Conservation (phyloP, 805 yeast genomes). For the Phaffomyces opuntiae region DNA sequence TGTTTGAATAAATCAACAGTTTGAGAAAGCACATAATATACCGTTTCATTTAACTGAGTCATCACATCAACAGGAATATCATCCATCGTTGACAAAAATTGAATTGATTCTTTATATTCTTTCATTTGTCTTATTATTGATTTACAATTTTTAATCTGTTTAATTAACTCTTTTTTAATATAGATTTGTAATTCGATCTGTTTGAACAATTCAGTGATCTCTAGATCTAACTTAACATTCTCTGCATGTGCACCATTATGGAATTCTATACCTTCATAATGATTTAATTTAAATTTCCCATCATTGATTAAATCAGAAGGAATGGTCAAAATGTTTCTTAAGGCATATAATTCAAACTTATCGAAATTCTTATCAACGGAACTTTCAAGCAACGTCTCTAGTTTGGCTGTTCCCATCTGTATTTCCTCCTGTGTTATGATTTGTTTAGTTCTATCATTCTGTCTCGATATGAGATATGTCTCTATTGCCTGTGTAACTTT, state of each 20-base stretch:
- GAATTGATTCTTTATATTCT: constrained; percentile 27
- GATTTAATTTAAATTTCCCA: constrained; percentile 63
- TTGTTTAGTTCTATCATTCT: constrained; percentile 5
- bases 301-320: constrained; percentile 43
- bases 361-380: constrained; percentile 80
- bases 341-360: constrained; percentile 72
- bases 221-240: constrained; percentile 24
- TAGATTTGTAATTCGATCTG: constrained; percentile 38
- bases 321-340: constrained; percentile 67
- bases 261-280: constrained; percentile 49
- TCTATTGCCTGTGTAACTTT: constrained; percentile 78
- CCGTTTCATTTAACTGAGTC: constrained; percentile 32
- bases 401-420: constrained; percentile 68
- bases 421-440: constrained; percentile 35
- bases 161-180: constrained; percentile 33
- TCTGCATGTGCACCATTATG: constrained; percentile 13
- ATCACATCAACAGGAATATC: not conserved
- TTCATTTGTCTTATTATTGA: constrained; percentile 28
- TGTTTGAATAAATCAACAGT: constrained; percentile 26
- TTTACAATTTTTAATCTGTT: constrained; percentile 33
- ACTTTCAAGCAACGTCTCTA: constrained; percentile 70
- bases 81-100: constrained; percentile 20
- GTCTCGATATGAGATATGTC: constrained; percentile 39
- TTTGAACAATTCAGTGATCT: constrained; percentile 28
- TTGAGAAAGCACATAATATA: constrained; percentile 38